Base-by-base conservation (phyloP, 1,139 yeast species). In the Candida sanyaensis region DNA sequence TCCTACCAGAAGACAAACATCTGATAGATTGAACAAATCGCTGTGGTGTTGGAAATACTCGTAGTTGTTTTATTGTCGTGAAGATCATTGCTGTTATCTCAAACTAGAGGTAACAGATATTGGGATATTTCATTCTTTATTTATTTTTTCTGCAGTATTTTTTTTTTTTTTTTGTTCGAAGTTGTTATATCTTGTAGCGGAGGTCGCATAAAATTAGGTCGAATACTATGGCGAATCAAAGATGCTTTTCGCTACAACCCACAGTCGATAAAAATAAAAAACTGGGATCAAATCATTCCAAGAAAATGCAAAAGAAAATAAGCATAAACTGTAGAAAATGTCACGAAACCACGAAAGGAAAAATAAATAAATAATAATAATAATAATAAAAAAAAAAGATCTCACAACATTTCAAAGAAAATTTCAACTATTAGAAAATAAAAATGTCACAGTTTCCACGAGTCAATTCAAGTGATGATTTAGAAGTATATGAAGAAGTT, bases 401-500 rank as follows among this genome's bases (percentile, higher is more conserved):
- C 24, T 36, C 29, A 36, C 39, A 36, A 36, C 39, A 36, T 36
- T 36, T 24, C 39, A 36, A 36, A 36, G 30, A 36, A 36, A 36
- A 10, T n/a, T 13, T 31, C 13, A n/a, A 31, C 13, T 8, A n/a
- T 3, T 5, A 11, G 17, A 11, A 31, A n/a, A 31, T n/a, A 5
- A 11, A 8, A 4, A 40, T 33, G 37, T 23, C 12, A 5, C 27
- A 41, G 12, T 41, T 33, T 28, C 38, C 46, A 21, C 46, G 48
- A 39, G 46, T 49, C 21, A 30, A 44, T 27, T 47, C 54, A 1
- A 41, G 50, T 9, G 77, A 71, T 17, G 78, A 76, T 54, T 58
- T 76, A 26, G 78, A 81, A 43, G 77, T 90, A 4, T 78, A 78
- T 53, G 92, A 86, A 55, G 92, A 88, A 62, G 83, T 90, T 1